Percentiles rank a stretch among this genome's conserved stretches.
These are phyloP conservation scores for Crithidia acanthocephali DNA, from an alignment of 208 protist genomes.

Conservation along the genomic window DNA sequence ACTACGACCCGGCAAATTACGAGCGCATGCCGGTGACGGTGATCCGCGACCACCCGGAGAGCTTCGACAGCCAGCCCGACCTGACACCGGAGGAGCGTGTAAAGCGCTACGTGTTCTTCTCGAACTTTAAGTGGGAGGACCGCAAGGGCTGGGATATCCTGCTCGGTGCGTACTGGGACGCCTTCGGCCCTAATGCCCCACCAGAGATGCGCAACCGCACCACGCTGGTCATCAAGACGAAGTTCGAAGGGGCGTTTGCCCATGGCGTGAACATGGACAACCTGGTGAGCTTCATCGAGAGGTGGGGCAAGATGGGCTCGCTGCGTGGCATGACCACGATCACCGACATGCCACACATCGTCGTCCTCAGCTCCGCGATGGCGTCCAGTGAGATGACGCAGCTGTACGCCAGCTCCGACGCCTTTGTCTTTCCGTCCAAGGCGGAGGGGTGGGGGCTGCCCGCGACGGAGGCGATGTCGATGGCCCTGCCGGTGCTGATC, in stretches of 20 bases:
- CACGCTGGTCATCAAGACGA: conserved; percentile 24
- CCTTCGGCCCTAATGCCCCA: conserved; percentile 41
- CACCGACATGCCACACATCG: conserved; percentile 40
- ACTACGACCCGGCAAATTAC: conserved; percentile 45
- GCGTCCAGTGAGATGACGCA: conserved; percentile 29
- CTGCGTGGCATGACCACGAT: conserved; percentile 20
- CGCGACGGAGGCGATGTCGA: conserved; percentile 60
- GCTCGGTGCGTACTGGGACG: conserved; percentile 54
- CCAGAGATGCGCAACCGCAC: conserved; percentile 24
- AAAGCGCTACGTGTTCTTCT: conserved; percentile 53
- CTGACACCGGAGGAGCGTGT: conserved; percentile 26
- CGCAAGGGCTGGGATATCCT: conserved; percentile 73
- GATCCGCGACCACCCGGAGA: too few species aligned
- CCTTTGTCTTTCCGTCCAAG: conserved; percentile 86
- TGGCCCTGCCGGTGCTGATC: conserved; percentile 48
- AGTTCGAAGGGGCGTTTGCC: neutral
- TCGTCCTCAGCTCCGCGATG: conserved; percentile 34
- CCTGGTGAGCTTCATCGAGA: conserved; percentile 18
- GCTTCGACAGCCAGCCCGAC: conserved; percentile 31
- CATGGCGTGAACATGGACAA: neutral
- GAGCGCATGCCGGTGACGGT: conserved; percentile 9
- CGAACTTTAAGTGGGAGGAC: conserved; percentile 70
- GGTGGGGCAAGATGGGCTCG: conserved; percentile 17
- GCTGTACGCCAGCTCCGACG: conserved; percentile 75
- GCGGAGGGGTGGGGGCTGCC: conserved; percentile 81